Evolutionary conservation across 768 basidiomycete genomes (phyloP).

Genomic region (Clathrus columnatus): DNA sequence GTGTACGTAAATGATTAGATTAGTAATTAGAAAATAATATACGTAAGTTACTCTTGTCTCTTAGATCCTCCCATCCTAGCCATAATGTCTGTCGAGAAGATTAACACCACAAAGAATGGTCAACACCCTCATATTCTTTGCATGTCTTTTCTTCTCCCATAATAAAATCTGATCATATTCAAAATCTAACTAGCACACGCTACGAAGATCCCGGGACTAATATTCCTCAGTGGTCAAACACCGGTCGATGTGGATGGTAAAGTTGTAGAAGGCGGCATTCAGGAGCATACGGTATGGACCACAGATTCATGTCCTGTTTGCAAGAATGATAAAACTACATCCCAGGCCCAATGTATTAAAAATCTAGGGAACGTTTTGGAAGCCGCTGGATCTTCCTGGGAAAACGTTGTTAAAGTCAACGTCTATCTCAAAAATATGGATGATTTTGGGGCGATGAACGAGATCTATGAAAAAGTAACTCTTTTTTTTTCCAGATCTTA

Average conservation of each 20-base stretch:
- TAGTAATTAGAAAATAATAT: too few species aligned
- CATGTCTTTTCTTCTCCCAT: slow-evolving; percentile 21
- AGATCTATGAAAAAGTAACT: slow-evolving; percentile 44
- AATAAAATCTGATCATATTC: not conserved
- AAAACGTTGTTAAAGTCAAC: slow-evolving; percentile 46
- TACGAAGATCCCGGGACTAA: slow-evolving; percentile 43
- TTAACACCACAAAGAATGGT: slow-evolving; percentile 42
- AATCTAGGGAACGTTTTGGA: slow-evolving; percentile 47
- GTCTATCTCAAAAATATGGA: slow-evolving; percentile 56
- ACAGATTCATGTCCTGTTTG: not conserved
- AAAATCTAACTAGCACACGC: slow-evolving; percentile 36
- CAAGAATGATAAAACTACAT: not conserved
- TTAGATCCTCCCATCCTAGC: too few species aligned
- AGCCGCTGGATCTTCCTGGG: slow-evolving; percentile 50
- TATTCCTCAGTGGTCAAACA: slow-evolving; percentile 55
- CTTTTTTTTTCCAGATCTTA: not conserved
- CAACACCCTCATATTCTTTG: slow-evolving; percentile 41
- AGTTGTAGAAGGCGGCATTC: slow-evolving; percentile 45
- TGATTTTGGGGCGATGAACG: slow-evolving; percentile 48
- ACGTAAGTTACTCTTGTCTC: too few species aligned
- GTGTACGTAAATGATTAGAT: too few species aligned
- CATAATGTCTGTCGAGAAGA: slow-evolving; percentile 43
- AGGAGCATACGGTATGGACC: slow-evolving; percentile 49
- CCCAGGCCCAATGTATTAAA: slow-evolving; percentile 45
- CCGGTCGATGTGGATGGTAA: slow-evolving; percentile 41